Conservation (phyloP, 495 filamentous ascomycete genomes). For the Evansstolkia leycettana region DNA sequence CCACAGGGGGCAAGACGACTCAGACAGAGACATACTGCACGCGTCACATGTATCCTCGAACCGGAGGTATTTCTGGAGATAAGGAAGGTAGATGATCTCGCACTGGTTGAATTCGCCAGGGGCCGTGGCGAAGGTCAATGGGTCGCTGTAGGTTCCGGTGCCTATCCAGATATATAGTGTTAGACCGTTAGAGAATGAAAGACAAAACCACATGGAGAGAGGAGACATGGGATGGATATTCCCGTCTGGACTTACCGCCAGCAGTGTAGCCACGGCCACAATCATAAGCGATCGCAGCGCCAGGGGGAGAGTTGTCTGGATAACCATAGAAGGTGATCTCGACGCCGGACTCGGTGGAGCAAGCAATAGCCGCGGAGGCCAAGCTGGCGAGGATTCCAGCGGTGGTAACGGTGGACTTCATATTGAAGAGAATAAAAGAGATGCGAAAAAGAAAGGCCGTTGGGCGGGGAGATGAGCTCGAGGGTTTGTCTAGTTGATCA, state of each 20-base stretch:
- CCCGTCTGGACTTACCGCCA: too few species aligned
- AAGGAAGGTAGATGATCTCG: slow-evolving; percentile 33
- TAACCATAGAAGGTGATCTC: slow-evolving; percentile 25
- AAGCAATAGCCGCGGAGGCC: neutral
- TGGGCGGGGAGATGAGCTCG: too few species aligned
- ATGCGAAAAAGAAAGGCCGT: too few species aligned
- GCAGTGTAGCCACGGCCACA: slow-evolving; percentile 20
- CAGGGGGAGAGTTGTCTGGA: slow-evolving; percentile 33
- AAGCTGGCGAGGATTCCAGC: too few species aligned
- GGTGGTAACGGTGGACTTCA: too few species aligned
- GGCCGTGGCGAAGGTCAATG: slow-evolving; percentile 33
- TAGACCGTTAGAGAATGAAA: too few species aligned
- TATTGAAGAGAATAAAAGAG: too few species aligned
- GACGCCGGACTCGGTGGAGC: neutral
- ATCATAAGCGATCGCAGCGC: slow-evolving; percentile 23
- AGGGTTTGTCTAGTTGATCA: too few species aligned
- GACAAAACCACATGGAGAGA: too few species aligned
- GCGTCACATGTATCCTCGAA: slow-evolving; percentile 23
- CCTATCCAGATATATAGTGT: slow-evolving; percentile 12
- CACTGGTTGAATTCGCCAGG: slow-evolving; percentile 26
- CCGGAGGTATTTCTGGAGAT: slow-evolving; percentile 30
- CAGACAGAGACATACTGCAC: too few species aligned
- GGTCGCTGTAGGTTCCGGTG: slow-evolving; percentile 30
- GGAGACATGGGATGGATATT: neutral
- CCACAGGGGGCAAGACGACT: too few species aligned